Evolutionary conservation across 2,329 filamentous ascomycete species (phyloP), one percentile per base, ranked within the genome.

Genomic region (Beauveria sp.): DNA sequence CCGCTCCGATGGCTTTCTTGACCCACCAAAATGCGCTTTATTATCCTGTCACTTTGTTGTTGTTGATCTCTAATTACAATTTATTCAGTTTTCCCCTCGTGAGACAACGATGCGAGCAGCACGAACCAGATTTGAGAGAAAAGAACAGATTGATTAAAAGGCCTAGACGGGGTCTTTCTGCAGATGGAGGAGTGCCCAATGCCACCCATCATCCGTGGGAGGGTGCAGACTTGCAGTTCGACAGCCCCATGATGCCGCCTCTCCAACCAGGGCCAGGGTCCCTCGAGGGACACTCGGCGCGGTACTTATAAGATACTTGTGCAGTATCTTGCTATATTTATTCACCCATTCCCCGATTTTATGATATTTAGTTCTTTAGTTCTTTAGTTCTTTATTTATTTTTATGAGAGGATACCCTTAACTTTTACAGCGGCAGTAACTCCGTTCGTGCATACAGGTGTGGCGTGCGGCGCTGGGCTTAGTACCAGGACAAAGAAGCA

Each of bases 91-190:
- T 28, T 18, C 8, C 7, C 20, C 10, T 26, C 18, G n/a, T 46
- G 53, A 56, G 40, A 45, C 40, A 20, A 31, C 26, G 18, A 34
- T 31, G 31, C 6, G 16, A 20, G 22, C 6, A 16, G 20, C 16
- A 45, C 12, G 20, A 7, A 26, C 5, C 16, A 28, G n/a, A 46
- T 12, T 4, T 18, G 7, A 31, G 14, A 22, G 18, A 50, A 26
- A 46, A 28, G 12, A 18, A 49, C 46, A 26, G 22, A 20, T 24
- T 38, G 18, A 42, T 31, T 50, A 51, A 45, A 52, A 34, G 48
- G 56, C 24, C 56, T 60, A 51, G 56, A 60, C 51, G 48, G 24
- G 51, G 56, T 51, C 46, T 43, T 60, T 31, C 16, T 51, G 56
- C 56, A 60, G 56, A 60, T 52, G n/a, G 34, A 52, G 9, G 5